phyloP scores from a whole-genome alignment of 106 monocot genomes.

The Dendrobium nobile region DNA sequence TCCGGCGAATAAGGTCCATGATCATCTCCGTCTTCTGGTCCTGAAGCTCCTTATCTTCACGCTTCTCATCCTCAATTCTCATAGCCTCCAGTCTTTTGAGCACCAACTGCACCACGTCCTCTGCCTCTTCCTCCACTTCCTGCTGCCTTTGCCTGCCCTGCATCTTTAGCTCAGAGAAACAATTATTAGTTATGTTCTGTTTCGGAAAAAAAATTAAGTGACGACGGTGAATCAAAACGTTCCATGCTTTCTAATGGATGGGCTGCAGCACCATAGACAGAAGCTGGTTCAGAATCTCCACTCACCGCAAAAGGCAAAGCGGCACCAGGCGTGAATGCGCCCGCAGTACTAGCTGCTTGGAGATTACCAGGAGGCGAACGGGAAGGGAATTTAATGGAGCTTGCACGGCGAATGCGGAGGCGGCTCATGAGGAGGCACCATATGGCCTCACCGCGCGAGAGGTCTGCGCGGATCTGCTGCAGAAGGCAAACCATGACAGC shows the following conservation, averaged over 20 bases:
- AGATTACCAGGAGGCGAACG: neutral
- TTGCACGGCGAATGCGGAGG: slow-evolving; percentile 50
- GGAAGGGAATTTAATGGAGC: slow-evolving; percentile 42
- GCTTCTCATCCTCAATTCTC: slow-evolving; percentile 35
- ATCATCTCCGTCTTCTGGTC: slow-evolving; percentile 58
- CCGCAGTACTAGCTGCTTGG: neutral
- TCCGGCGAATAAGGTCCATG: slow-evolving; percentile 37
- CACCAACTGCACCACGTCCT: slow-evolving; percentile 38
- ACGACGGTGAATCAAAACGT: neutral
- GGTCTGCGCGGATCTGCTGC: slow-evolving; percentile 50
- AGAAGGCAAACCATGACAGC: slow-evolving; percentile 71
- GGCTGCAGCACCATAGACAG: neutral
- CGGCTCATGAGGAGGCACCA: slow-evolving; percentile 88
- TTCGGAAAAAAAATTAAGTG: neutral
- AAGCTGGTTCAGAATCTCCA: neutral
- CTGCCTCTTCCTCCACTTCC: slow-evolving; percentile 1
- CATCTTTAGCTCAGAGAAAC: slow-evolving; percentile 3
- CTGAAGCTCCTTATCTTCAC: slow-evolving; percentile 17
- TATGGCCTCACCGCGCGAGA: slow-evolving; percentile 73
- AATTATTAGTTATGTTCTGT: neutral
- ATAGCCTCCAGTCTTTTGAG: slow-evolving; percentile 42
- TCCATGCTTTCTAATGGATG: neutral
- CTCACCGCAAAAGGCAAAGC: neutral
- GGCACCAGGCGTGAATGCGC: neutral
- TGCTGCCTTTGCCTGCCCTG: slow-evolving; percentile 3